These are phyloP conservation scores for Pseudogymnoascus sp. DNA, from an alignment of 2,329 filamentous ascomycete genomes.

Conservation along the genomic window DNA sequence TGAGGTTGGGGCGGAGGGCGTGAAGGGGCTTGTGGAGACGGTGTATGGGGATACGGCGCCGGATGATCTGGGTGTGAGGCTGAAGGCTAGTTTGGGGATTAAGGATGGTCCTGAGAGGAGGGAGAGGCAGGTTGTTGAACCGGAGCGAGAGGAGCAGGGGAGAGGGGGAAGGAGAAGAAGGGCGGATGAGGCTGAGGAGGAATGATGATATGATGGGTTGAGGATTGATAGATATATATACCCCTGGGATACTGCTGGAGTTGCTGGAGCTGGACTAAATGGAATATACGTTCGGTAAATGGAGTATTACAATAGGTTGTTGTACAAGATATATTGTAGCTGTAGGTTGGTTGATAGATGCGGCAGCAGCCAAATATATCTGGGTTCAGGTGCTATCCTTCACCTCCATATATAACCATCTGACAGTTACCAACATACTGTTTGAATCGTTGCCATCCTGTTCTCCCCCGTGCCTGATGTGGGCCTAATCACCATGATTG, in stretches of 20 bases:
- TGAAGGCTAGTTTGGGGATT: slow-evolving; percentile 57
- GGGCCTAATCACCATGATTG: not conserved
- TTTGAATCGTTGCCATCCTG: not conserved
- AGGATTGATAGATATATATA: slow-evolving; percentile 3
- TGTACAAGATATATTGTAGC: not conserved
- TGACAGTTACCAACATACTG: not conserved
- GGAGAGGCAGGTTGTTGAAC: slow-evolving; percentile 18
- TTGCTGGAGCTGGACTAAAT: not conserved
- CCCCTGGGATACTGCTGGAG: not conserved
- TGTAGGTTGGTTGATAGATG: not conserved
- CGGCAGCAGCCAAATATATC: not conserved
- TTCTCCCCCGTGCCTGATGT: not conserved
- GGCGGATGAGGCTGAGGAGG: slow-evolving; percentile 15
- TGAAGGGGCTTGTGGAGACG: slow-evolving; percentile 61
- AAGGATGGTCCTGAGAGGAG: slow-evolving; percentile 19
- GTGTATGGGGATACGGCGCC: slow-evolving; percentile 48
- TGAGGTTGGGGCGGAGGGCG: slow-evolving; percentile 73
- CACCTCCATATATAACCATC: not conserved
- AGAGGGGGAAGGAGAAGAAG: slow-evolving; percentile 22
- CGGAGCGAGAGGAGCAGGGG: slow-evolving; percentile 17
- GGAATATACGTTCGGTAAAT: not conserved
- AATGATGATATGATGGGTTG: slow-evolving; percentile 3
- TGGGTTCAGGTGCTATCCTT: not conserved
- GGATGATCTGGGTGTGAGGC: slow-evolving; percentile 51
- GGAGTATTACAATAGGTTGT: not conserved